Evolutionary conservation across 1,139 yeast species (phyloP), one percentile per base, ranked within the genome.

Genomic region (Hyphopichia wangnamkhiaoensis): DNA sequence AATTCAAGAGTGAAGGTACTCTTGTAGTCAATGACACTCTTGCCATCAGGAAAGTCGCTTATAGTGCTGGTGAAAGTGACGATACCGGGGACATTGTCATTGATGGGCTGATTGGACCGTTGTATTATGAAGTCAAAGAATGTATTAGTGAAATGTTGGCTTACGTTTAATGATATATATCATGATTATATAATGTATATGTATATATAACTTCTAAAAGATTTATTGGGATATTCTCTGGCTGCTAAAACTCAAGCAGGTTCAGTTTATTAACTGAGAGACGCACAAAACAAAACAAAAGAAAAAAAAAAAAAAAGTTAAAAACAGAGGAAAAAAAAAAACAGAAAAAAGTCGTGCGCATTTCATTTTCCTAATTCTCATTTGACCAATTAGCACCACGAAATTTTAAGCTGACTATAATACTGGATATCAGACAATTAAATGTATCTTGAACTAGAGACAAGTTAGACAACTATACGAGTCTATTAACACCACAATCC

Each of bases 1-100:
- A 91, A 54, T 89, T 93, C 58, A 82, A 86, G 56, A 94, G 97
- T 40, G 97, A 90, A 58, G 98, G 98, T 58, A 82, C 91, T 0
- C 67, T 93, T 37, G 95, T 91, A 7, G 86, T 95, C 29, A 91
- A 91, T 53, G 87, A 85, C 43, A 69, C 68, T 40, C 77, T 93
- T 19, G 84, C 91, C 1, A 80, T 93, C 7, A 70, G 89, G 42
- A 91, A 93, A 59, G 74, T 86, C 3, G 78, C 80, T 8, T 66
- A 67, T 45, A 63, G 69, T 18, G 54, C 59, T 13, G 47, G 54
- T 8, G 75, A 68, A 39, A 63, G 65, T 23, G 77, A 72, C 36
- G 77, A 71, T 37, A 90, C 90, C 35, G 96, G 97, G 31, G 85
- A 85, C 54, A 77, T 94, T 16, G 70, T 84, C 7, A 82, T 94